These are phyloP conservation scores for Aspergillus sergii DNA, from an alignment of 2,329 filamentous ascomycete species.

Conservation along the genomic window DNA sequence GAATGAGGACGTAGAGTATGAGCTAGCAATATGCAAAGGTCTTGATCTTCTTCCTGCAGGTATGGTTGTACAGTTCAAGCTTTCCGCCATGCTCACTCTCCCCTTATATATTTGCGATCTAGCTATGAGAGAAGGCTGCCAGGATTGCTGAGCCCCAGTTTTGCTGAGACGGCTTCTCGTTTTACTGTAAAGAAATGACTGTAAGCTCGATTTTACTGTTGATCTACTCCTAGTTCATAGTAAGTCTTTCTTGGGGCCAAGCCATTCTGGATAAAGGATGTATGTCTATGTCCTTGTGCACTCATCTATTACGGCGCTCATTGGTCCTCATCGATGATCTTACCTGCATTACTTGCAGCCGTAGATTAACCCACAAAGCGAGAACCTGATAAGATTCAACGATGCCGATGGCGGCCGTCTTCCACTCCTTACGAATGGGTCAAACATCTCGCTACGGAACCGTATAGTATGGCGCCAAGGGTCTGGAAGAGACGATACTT, in stretches of 20 bases:
- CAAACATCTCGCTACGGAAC: not conserved
- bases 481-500: not conserved
- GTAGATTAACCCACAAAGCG: not conserved
- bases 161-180: not conserved
- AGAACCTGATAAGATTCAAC: not conserved
- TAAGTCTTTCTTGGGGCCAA: not conserved
- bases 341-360: not conserved
- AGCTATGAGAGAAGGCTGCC: not conserved
- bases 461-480: not conserved
- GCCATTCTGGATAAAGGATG: not conserved
- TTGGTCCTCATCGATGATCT: not conserved
- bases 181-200: not conserved
- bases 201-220: not conserved
- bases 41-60: not conserved
- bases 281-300: not conserved
- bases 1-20: not conserved
- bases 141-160: not conserved
- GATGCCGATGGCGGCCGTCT: not conserved
- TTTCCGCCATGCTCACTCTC: not conserved
- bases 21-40: not conserved
- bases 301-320: not conserved
- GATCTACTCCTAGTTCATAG: not conserved
- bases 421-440: not conserved
- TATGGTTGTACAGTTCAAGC: not conserved
- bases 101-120: not conserved